These are phyloP conservation scores for Monosporascus sp. DNA, from an alignment of 2,329 filamentous ascomycete genomes.

Conservation along the genomic window DNA sequence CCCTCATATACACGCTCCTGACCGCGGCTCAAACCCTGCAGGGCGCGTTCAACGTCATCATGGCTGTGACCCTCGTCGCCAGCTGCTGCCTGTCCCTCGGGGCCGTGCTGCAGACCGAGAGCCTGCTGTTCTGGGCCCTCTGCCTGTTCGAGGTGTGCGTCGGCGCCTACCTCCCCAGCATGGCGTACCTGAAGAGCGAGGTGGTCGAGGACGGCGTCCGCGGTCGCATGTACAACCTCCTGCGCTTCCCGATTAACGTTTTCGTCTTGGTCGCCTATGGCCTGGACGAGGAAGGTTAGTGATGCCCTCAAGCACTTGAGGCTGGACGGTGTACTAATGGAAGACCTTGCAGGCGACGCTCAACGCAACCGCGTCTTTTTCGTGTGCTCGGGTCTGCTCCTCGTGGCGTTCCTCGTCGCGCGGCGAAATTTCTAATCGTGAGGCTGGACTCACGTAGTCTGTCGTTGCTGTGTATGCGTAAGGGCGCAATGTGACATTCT, in stretches of 20 bases:
- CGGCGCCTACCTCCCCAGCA: constrained; percentile 52
- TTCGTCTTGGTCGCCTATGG: constrained; percentile 28
- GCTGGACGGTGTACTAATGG: too few relatives aligned
- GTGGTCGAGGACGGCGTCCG: constrained; percentile 43
- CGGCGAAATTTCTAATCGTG: too few relatives aligned
- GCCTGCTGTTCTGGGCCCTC: constrained; percentile 48
- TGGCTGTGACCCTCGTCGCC: constrained; percentile 26
- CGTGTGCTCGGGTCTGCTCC: too few relatives aligned
- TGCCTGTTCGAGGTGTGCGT: constrained; percentile 52
- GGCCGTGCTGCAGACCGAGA: constrained; percentile 31
- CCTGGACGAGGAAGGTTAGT: too few relatives aligned
- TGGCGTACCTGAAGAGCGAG: constrained; percentile 44
- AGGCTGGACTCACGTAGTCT: too few relatives aligned
- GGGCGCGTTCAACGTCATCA: constrained; percentile 2
- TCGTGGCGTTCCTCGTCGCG: too few relatives aligned
- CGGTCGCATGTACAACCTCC: constrained; percentile 49
- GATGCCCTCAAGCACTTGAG: too few relatives aligned
- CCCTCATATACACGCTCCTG: constrained; percentile 30
- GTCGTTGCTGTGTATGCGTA: too few relatives aligned
- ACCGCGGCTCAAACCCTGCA: neutral
- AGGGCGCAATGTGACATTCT: too few relatives aligned
- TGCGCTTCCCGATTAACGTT: constrained; percentile 46
- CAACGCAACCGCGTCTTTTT: too few relatives aligned
- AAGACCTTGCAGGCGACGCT: too few relatives aligned
- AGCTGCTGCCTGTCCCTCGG: constrained; percentile 37